Evolutionary conservation across 805 yeast genomes (phyloP).

Genomic region (Nadsonia fulvescens): DNA sequence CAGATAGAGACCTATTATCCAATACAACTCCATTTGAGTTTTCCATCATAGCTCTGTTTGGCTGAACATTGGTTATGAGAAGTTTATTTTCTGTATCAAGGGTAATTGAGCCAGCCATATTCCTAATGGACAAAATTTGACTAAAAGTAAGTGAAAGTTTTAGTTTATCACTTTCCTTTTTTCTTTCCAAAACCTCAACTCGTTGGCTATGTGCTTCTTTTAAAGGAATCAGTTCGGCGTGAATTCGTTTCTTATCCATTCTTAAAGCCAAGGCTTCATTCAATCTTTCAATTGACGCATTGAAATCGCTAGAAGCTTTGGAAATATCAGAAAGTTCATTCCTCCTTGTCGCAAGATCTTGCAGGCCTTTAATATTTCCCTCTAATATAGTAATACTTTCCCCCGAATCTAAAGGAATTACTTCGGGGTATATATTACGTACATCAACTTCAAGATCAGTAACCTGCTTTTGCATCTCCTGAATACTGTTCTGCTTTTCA

Average conservation of each 20-base stretch:
- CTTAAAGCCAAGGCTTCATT: neutral
- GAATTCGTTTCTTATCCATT: slow-evolving; percentile 1
- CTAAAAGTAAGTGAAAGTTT: slow-evolving; percentile 1
- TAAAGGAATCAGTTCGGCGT: slow-evolving; percentile 1
- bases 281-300: no score
- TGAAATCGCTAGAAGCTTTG: neutral
- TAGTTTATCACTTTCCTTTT: slow-evolving; percentile 2
- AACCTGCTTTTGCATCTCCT: slow-evolving; percentile 2
- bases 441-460: slow-evolving; percentile 2
- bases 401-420: neutral
- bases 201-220: no score
- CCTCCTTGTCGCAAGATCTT: neutral
- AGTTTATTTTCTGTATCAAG: slow-evolving; percentile 28
- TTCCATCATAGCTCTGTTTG: slow-evolving; percentile 8
- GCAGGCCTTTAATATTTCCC: slow-evolving; percentile 1
- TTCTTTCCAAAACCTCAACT: neutral
- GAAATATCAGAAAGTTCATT: slow-evolving; percentile 1
- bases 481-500: neutral
- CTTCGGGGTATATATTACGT: neutral
- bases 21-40: slow-evolving; percentile 33
- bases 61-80: slow-evolving; percentile 13
- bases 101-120: neutral
- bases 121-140: neutral
- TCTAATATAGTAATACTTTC: slow-evolving; percentile 1
- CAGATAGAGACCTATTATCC: slow-evolving; percentile 71